Percentiles rank a stretch among this genome's conserved stretches.
phyloP scores from a whole-genome alignment of 352 stramenopile species.

The Globisporangium iwayamae region DNA sequence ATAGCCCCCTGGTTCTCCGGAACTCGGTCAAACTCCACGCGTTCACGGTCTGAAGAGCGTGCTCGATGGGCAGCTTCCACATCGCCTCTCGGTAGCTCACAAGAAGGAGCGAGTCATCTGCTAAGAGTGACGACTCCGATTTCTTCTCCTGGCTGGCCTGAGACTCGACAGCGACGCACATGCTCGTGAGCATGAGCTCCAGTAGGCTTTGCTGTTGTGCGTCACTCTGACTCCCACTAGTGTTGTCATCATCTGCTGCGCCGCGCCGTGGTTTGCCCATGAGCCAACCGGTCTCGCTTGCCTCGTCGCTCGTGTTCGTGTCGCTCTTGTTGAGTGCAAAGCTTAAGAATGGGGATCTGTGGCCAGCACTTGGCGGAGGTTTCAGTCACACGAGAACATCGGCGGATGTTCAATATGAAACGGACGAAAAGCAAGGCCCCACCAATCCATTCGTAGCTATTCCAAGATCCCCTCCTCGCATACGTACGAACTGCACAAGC shows the following conservation, averaged over 20 bases:
- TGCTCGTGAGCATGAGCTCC: slow-evolving; percentile 6
- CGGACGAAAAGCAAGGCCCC: not conserved
- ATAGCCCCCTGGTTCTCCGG: not conserved
- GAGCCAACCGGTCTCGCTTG: not conserved
- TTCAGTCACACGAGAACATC: not conserved
- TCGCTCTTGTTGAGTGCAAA: not conserved
- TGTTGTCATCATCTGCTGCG: not conserved
- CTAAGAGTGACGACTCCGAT: not conserved
- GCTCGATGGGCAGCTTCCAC: slow-evolving; percentile 13
- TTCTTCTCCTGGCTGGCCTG: not conserved
- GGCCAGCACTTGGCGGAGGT: not conserved
- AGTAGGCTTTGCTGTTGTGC: not conserved
- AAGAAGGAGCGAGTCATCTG: not conserved
- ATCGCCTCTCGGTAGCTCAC: not conserved
- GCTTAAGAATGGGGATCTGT: not conserved
- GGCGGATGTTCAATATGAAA: not conserved
- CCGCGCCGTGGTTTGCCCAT: not conserved
- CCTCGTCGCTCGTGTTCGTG: not conserved
- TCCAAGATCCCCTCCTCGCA: not conserved
- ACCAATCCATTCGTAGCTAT: not conserved
- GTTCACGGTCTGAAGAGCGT: slow-evolving; percentile 1
- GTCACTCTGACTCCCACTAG: not conserved
- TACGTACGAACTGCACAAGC: not conserved
- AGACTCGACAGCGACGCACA: slow-evolving; percentile 10
- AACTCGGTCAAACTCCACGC: slow-evolving; percentile 15